Base-by-base conservation (phyloP, 2,329 filamentous ascomycete species). In the Penicillium sp. region DNA sequence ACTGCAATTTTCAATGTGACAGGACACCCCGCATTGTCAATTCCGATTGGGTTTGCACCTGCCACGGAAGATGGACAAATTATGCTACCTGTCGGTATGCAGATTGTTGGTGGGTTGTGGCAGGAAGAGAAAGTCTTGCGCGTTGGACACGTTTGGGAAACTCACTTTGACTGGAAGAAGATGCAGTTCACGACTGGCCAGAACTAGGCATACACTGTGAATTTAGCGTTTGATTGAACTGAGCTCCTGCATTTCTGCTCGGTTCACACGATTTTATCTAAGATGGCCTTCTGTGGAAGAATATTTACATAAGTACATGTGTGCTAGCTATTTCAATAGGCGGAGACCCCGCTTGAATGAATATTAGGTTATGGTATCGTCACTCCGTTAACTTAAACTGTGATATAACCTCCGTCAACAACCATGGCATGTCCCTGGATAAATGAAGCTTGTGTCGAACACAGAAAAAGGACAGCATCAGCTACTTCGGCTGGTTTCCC, bases 1-100 rank as follows among this genome's bases (percentile, higher is more conserved):
- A 86, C 84, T 5, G 80, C 80, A 10, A 75, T 80, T 3, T 86
- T 86, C 68, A 83, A 86, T 62, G 75, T 81, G 2, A 85, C 82
- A 0, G 83, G 83, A 0, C 83, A 85, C 60, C 83, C 84, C 0
- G 84, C 82, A 0, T 65, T 86, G 60, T 76, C 79, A 0, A 70
- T 85, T 46, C 83, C 82, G 0, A 72, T 82, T 33, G 82, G 83
- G 0, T 77, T 79, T 62, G 70, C 78, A 2, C 57, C 67, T 6
- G 63, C 68, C 5, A 63, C 57, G 33, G 68, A 67, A 6, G 52
- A 69, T 48, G 22, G 47, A 1, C 39, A 66, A 2, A 48, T 79
- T 0, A 58, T 67, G 54, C 63, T 85, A 21, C 83, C 82, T 0
- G 80, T 84, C 0, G 80, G 82, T 0, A 75, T 85, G 75, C 82